Base-by-base conservation (phyloP, 164 flowering plant genomes). In the Hamamelis virginiana region DNA sequence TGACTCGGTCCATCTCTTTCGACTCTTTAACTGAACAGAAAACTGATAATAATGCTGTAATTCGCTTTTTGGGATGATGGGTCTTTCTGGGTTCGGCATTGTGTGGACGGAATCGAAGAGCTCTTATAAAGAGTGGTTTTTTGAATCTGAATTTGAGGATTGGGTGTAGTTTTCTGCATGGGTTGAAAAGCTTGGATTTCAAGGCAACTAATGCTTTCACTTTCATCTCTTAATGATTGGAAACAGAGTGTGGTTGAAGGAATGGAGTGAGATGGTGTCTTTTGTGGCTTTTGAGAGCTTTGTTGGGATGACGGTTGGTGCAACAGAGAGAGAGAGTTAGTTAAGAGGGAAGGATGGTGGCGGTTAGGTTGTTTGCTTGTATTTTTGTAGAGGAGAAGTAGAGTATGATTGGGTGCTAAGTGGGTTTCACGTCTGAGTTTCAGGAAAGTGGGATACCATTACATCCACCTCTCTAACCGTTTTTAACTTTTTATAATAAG, bases 131-230 rank as follows among this genome's bases (percentile, higher is more conserved):
- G 70, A 81, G 55, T 1, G 86, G 85, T 22, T 64, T 87, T 62
- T 74, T 78, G 69, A 84, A 69, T 33, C 74, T 81, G 73, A 84
- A 76, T 44, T 63, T 82, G 73, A 81, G 79, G 58, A 69, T 12
- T 26, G 38, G 61, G 33, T 69, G 26, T 1, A 83, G 23, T 67
- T 75, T 80, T 65, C 55, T 77, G 82, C 85, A 84, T 76, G 89
- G 85, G 0, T 64, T 73, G 43, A 68, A 52, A 75, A 82, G 76
- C 88, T 84, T 85, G 83, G 79, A 64, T 68, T 65, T 79, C 68
- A 85, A 81, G 89, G 79, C 64, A 84, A 56, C 48, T 26, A 77
- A 79, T 27, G 80, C 72, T 64, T 77, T 77, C 57, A 64, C 47
- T 73, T 75, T 83, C 84, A 82, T 82, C 19, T 69, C 23, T 53